A percentile compares a stretch with the other conserved stretches of the same genome.
Evolutionary conservation across 306 rosid species (phyloP).

Genomic region (Medicago lupulina): DNA sequence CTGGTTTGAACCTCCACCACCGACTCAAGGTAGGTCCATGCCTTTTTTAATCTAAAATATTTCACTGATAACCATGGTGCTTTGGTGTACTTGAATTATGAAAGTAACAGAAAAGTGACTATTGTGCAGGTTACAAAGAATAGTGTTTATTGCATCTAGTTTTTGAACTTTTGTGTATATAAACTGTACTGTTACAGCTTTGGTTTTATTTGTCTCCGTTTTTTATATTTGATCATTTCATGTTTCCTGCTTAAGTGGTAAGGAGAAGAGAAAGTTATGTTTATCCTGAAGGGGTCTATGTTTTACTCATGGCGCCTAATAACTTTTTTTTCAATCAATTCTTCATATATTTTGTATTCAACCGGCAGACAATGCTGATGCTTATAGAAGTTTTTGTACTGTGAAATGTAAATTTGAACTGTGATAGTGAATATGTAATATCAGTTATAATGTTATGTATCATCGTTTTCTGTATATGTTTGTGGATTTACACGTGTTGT

Average conservation of each 20-base stretch:
- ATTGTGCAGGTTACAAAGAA: not conserved
- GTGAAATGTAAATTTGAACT: slow-evolving; percentile 22
- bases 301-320: slow-evolving; percentile 20
- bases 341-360: slow-evolving; percentile 28
- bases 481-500: slow-evolving; percentile 24
- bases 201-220: not conserved
- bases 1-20: slow-evolving; percentile 85
- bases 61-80: slow-evolving; percentile 8
- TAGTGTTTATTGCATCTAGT: slow-evolving; percentile 12
- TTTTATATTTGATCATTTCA: not conserved
- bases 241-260: slow-evolving; percentile 3
- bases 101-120: slow-evolving; percentile 23
- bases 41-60: slow-evolving; percentile 16
- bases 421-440: not conserved
- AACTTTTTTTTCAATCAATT: not conserved
- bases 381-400: not conserved
- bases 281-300: not conserved
- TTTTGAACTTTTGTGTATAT: slow-evolving; percentile 8
- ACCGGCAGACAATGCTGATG: slow-evolving; percentile 3
- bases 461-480: slow-evolving; percentile 11
- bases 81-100: slow-evolving; percentile 30
- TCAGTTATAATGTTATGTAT: not conserved
- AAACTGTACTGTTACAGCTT: not conserved
- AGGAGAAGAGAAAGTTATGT: slow-evolving; percentile 24
- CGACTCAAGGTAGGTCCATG: slow-evolving; percentile 70